A percentile compares a stretch with the other conserved stretches of the same genome.
These are phyloP conservation scores for Myxozyma kluyveri DNA, from an alignment of 805 yeast genomes.

Conservation along the genomic window DNA sequence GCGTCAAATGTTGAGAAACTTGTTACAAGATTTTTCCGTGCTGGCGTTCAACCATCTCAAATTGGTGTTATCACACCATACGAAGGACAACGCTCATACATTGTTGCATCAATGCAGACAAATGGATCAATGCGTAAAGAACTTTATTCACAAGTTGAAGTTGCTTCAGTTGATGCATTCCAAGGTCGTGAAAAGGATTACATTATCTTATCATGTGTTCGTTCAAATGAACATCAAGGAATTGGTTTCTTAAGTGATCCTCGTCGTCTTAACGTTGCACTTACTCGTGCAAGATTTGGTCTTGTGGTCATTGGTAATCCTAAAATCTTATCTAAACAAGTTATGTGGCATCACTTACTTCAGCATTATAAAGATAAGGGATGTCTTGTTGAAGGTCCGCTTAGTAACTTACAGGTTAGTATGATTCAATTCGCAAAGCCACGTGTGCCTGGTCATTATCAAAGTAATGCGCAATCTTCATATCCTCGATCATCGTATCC, in stretches of 20 bases:
- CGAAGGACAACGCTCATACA: slow-evolving; percentile 86
- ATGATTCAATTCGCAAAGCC: slow-evolving; percentile 47
- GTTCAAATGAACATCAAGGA: slow-evolving; percentile 69
- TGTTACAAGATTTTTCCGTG: slow-evolving; percentile 66
- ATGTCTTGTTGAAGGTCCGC: slow-evolving; percentile 84
- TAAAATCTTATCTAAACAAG: slow-evolving; percentile 63
- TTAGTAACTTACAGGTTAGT: slow-evolving; percentile 73
- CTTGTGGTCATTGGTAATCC: slow-evolving; percentile 82
- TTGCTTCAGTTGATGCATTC: slow-evolving; percentile 92
- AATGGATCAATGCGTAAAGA: slow-evolving; percentile 67
- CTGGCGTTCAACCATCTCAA: slow-evolving; percentile 74
- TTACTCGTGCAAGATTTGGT: slow-evolving; percentile 85
- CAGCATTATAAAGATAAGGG: slow-evolving; percentile 79
- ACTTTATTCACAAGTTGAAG: slow-evolving; percentile 70
- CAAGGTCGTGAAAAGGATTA: slow-evolving; percentile 88
- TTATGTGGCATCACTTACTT: slow-evolving; percentile 75
- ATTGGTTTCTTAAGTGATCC: slow-evolving; percentile 86
- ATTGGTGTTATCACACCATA: slow-evolving; percentile 94
- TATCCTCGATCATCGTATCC: slow-evolving; percentile 4
- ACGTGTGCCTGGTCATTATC: slow-evolving; percentile 18
- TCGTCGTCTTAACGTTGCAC: slow-evolving; percentile 82
- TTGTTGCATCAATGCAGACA: slow-evolving; percentile 72
- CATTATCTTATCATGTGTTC: slow-evolving; percentile 73
- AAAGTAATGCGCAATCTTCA: background rate
- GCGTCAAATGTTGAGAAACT: slow-evolving; percentile 84